phyloP scores from a whole-genome alignment of 2,329 filamentous ascomycete species.

The Hymenoscyphus scutula region DNA sequence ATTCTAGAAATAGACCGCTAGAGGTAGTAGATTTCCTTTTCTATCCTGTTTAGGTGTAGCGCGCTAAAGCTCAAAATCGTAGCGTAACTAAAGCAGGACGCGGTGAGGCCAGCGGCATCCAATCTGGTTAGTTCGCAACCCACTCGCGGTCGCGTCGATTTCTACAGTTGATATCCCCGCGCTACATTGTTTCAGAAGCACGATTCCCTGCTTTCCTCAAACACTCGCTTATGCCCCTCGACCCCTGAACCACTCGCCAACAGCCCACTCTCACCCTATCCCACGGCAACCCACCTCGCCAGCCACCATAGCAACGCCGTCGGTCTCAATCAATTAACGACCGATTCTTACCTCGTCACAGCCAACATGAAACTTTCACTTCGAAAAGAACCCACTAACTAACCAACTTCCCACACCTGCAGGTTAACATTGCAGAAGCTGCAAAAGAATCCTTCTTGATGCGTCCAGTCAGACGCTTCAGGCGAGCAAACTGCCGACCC shows the following conservation, averaged over 20 bases:
- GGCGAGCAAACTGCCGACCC: conserved; percentile 7
- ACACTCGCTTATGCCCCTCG: conserved; percentile 25
- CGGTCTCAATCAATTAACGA: conserved; percentile 25
- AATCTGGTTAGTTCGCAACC: neutral
- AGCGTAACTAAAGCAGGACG: neutral
- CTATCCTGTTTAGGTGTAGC: neutral
- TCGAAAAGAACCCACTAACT: conserved; percentile 6
- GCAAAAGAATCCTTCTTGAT: conserved; percentile 16
- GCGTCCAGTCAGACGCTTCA: conserved; percentile 10
- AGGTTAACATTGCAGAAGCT: conserved; percentile 14
- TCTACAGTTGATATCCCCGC: neutral
- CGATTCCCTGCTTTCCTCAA: conserved; percentile 21
- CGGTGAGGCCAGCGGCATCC: neutral
- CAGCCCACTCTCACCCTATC: conserved; percentile 3
- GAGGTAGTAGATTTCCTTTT: too few species aligned
- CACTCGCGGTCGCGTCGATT: neutral
- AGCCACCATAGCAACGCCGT: conserved; percentile 3
- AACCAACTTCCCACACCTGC: conserved; percentile 12
- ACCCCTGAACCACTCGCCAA: conserved; percentile 9
- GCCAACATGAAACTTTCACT: conserved; percentile 30
- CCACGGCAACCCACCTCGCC: neutral
- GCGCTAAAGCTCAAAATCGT: neutral
- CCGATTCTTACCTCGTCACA: conserved; percentile 22
- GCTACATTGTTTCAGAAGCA: conserved; percentile 22
- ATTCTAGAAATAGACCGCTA: too few species aligned